Evolutionary conservation across 441 rosid genomes (phyloP).

Genomic region (Rhodomyrtus psidioides): DNA sequence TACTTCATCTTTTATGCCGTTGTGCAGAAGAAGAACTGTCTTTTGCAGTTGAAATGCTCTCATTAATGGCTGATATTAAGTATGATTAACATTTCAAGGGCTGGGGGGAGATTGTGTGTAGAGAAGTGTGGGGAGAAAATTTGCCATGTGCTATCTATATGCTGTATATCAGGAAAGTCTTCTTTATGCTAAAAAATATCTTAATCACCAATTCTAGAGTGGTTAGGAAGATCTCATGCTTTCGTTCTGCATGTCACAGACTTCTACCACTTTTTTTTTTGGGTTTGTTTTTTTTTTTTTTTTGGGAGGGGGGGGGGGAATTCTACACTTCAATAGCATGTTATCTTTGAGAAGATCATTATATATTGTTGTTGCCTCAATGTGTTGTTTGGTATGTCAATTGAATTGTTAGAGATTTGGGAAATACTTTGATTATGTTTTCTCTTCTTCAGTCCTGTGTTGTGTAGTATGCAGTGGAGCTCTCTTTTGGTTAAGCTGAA

Average conservation of each 20-base stretch:
- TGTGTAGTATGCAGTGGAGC: neutral
- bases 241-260: neutral
- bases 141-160: neutral
- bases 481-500: neutral
- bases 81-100: neutral
- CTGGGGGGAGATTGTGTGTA: neutral
- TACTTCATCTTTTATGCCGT: neutral
- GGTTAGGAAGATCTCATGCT: neutral
- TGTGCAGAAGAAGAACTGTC: neutral
- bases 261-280: neutral
- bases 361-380: neutral
- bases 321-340: neutral
- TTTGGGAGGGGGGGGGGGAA: no score
- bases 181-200: neutral
- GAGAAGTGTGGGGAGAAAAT: neutral
- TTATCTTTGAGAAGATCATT: neutral
- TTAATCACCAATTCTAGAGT: neutral
- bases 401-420: neutral
- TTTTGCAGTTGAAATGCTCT: neutral
- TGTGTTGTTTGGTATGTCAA: neutral
- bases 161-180: neutral
- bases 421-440: neutral
- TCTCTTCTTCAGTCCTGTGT: neutral
- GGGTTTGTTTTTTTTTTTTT: no score
- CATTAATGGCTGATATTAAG: neutral